phyloP scores from a whole-genome alignment of 768 basidiomycete genomes.

The Auriscalpium microsporum region DNA sequence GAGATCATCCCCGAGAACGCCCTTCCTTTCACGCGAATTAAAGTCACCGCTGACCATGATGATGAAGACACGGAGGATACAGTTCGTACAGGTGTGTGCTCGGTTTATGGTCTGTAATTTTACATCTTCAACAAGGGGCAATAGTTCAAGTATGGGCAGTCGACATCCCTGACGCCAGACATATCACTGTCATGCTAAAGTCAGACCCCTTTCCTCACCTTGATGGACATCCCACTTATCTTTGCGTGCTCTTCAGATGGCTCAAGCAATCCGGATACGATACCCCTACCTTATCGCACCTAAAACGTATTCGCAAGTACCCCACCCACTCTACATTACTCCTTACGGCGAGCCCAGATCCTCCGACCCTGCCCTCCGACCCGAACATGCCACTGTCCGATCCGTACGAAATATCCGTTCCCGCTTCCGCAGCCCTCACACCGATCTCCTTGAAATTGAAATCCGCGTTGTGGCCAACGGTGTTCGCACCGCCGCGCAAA shows the following conservation, averaged over 20 bases:
- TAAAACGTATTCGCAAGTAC: slow-evolving; percentile 67
- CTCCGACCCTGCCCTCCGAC: slow-evolving; percentile 44
- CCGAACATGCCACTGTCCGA: slow-evolving; percentile 29
- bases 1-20: slow-evolving; percentile 47
- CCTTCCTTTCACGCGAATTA: slow-evolving; percentile 60
- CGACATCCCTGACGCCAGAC: slow-evolving; percentile 54
- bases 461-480: slow-evolving; percentile 78
- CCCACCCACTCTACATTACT: slow-evolving; percentile 42
- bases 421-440: slow-evolving; percentile 60
- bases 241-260: slow-evolving; percentile 45
- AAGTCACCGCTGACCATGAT: slow-evolving; percentile 42
- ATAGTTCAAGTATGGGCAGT: slow-evolving; percentile 72
- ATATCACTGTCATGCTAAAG: slow-evolving; percentile 58
- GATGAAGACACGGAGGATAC: slow-evolving; percentile 55
- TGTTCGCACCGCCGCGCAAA: slow-evolving; percentile 61
- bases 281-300: slow-evolving; percentile 53
- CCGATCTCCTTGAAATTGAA: slow-evolving; percentile 56
- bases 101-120: neutral
- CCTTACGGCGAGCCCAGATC: slow-evolving; percentile 30
- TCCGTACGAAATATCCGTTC: slow-evolving; percentile 57
- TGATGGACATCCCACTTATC: neutral
- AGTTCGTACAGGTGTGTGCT: slow-evolving; percentile 42
- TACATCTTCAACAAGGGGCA: neutral
- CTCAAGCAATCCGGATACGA: slow-evolving; percentile 56
- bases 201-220: slow-evolving; percentile 19